phyloP scores from a whole-genome alignment of 2,329 filamentous ascomycete species.

The Metarhizium humberi region DNA sequence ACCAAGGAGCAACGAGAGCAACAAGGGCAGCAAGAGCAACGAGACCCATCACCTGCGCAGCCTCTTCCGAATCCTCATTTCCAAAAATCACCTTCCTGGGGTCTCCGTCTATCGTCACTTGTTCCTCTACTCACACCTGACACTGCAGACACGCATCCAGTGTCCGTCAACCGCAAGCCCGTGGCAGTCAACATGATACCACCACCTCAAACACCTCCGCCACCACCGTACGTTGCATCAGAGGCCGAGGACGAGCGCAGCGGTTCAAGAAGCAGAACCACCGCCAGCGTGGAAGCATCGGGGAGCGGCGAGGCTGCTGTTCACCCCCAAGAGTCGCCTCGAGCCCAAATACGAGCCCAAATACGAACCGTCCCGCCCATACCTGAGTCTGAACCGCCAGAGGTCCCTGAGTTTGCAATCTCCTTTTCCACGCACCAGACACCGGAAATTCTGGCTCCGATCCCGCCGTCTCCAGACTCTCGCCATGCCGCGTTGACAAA shows the following conservation, averaged over 20 bases:
- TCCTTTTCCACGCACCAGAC: constrained; percentile 11
- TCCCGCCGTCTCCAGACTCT: constrained; percentile 19
- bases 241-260: constrained; percentile 7
- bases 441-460: constrained; percentile 19
- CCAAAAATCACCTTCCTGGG: constrained; percentile 27
- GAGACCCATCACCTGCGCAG: constrained; percentile 7
- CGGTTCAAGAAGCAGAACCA: constrained; percentile 1
- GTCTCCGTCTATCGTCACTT: constrained; percentile 25
- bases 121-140: constrained; percentile 28
- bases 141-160: constrained; percentile 16
- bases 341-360: not conserved
- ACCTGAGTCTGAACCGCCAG: constrained; percentile 10
- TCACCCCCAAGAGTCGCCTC: not conserved
- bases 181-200: constrained; percentile 7
- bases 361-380: not conserved
- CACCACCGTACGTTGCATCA: constrained; percentile 5
- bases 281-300: constrained; percentile 6
- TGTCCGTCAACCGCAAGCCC: constrained; percentile 16
- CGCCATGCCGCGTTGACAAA: constrained; percentile 14
- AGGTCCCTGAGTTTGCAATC: constrained; percentile 13
- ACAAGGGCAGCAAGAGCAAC: not conserved
- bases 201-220: constrained; percentile 12
- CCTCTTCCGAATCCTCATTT: constrained; percentile 12
- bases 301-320: not conserved
- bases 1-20: constrained; percentile 1